Evolutionary conservation across 2,329 filamentous ascomycete genomes (phyloP).

Genomic region (Aspergillus quadricinctus): DNA sequence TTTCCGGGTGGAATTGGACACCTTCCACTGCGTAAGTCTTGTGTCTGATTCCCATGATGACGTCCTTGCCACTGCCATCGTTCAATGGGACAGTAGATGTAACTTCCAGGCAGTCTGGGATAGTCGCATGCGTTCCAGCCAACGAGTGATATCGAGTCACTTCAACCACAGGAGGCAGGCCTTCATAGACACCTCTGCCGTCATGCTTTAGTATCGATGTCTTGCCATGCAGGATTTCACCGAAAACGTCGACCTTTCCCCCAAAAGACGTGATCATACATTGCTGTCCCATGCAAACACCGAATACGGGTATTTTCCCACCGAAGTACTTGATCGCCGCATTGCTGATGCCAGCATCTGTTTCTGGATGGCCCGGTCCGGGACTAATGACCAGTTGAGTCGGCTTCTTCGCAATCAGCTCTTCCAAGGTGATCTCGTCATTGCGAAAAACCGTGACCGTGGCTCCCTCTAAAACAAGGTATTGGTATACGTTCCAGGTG

Average conservation of each 20-base stretch:
- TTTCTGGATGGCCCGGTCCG: constrained; percentile 85
- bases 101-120: constrained; percentile 81
- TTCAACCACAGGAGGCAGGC: constrained; percentile 72
- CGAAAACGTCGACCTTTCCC: constrained; percentile 84
- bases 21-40: constrained; percentile 89
- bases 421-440: constrained; percentile 81
- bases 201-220: constrained; percentile 89
- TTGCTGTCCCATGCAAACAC: constrained; percentile 99
- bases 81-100: constrained; percentile 79
- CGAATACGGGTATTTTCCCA: constrained; percentile 90
- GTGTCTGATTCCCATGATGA: constrained; percentile 97
- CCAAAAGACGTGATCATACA: constrained; percentile 95
- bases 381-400: constrained; percentile 94
- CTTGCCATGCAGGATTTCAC: constrained; percentile 96
- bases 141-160: constrained; percentile 96
- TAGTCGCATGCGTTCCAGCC: constrained; percentile 80
- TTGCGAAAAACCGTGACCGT: constrained; percentile 87
- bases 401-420: constrained; percentile 76
- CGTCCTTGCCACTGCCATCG: constrained; percentile 67
- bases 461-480: constrained; percentile 92
- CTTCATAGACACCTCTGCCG: constrained; percentile 81
- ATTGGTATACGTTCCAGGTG: constrained; percentile 99
- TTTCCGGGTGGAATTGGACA: constrained; percentile 97
- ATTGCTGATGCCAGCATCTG: constrained; percentile 89
- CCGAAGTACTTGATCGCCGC: constrained; percentile 87